phyloP scores from a whole-genome alignment of 2,329 filamentous ascomycete species.

The Ophiostoma tasmaniense region DNA sequence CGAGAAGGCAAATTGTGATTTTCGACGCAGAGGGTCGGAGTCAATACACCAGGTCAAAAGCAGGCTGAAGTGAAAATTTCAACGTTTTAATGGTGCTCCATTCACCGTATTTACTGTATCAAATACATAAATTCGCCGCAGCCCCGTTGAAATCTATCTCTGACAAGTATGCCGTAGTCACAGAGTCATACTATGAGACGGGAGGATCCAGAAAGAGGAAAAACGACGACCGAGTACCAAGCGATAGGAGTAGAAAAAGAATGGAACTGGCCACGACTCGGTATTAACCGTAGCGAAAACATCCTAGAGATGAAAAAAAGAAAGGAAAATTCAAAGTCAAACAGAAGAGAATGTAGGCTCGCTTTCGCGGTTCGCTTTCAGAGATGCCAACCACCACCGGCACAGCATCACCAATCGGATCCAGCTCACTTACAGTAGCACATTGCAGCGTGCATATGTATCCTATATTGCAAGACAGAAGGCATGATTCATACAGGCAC shows the following conservation, averaged over 20 bases:
- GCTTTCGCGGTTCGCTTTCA: background rate
- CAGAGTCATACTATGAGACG: background rate
- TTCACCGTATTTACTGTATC: background rate
- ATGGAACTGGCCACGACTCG: background rate
- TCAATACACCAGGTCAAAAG: background rate
- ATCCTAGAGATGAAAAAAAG: background rate
- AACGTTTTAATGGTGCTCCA: background rate
- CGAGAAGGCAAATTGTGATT: conserved; percentile 7
- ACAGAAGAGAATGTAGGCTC: background rate
- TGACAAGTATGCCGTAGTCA: background rate
- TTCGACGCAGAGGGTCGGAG: background rate
- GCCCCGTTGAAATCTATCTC: background rate
- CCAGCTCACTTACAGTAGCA: background rate
- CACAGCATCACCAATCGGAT: background rate
- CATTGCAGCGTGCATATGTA: background rate
- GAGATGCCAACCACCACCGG: background rate
- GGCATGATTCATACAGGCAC: conserved; percentile 2
- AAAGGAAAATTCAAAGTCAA: background rate
- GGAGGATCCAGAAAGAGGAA: background rate
- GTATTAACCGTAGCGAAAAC: conserved; percentile 4
- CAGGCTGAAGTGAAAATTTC: background rate
- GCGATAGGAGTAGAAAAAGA: background rate
- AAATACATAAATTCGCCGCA: background rate
- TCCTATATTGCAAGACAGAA: background rate
- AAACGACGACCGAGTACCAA: conserved; percentile 9